Evolutionary conservation across 2,329 filamentous ascomycete species (phyloP).

Genomic region (Colletotrichum sp.): DNA sequence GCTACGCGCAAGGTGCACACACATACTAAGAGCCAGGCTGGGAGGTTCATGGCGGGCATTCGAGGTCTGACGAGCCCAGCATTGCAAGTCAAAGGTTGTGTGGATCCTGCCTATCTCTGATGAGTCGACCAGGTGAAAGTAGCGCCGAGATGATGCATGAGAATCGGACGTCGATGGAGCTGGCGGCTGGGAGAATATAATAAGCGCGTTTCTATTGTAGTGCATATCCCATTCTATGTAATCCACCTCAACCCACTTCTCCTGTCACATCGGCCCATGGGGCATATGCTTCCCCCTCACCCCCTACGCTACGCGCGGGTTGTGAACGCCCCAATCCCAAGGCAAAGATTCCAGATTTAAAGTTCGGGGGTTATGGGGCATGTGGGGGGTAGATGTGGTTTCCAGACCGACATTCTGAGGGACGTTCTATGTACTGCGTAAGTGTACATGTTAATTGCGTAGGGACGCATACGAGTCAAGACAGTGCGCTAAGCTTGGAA

Average conservation of each 20-base stretch:
- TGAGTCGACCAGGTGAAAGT: background rate
- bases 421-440: background rate
- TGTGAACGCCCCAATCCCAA: background rate
- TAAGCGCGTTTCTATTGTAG: background rate
- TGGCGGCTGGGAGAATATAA: background rate
- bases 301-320: background rate
- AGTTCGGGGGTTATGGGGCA: background rate
- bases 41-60: background rate
- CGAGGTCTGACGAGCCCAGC: background rate
- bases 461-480: background rate
- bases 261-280: background rate
- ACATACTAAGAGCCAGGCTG: background rate
- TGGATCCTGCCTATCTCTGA: background rate
- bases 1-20: background rate
- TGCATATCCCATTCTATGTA: background rate
- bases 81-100: background rate
- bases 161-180: background rate
- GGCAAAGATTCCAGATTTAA: background rate
- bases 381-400: background rate
- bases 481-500: background rate
- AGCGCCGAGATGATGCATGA: background rate
- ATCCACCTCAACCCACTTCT: background rate
- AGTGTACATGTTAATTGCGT: background rate
- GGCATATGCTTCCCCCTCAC: background rate
- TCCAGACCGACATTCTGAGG: background rate